Evolutionary conservation across 352 stramenopile genomes (phyloP).

Genomic region (Phytopythium aichiense): DNA sequence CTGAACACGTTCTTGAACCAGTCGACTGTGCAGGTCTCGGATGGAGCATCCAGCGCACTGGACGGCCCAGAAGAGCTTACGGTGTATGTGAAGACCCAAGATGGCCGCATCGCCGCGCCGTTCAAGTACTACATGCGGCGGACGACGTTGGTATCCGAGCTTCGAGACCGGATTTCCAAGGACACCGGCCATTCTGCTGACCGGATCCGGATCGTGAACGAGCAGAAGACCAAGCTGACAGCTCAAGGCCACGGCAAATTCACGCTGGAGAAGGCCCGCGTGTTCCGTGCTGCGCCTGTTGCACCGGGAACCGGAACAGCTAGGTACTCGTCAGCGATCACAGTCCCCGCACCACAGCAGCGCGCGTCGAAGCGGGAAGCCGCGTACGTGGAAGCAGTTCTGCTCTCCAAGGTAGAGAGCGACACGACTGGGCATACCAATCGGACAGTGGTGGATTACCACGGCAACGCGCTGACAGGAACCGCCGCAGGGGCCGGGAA

Average conservation of each 20-base stretch:
- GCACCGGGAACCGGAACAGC: conserved; percentile 11
- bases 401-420: conserved; percentile 62
- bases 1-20: conserved; percentile 80
- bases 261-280: conserved; percentile 59
- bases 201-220: conserved; percentile 62
- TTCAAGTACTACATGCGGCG: conserved; percentile 56
- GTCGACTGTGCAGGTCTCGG: conserved; percentile 32
- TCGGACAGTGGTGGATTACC: conserved; percentile 35
- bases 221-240: conserved; percentile 66
- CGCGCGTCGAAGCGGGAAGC: conserved; percentile 23
- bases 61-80: conserved; percentile 51
- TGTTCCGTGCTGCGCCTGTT: conserved; percentile 28
- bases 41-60: conserved; percentile 10
- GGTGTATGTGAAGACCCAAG: conserved; percentile 68
- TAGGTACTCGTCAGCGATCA: conserved; percentile 18
- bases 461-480: conserved; percentile 16
- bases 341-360: conserved; percentile 18
- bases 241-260: conserved; percentile 63
- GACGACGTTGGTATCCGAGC: conserved; percentile 54
- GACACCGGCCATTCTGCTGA: conserved; percentile 63
- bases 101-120: conserved; percentile 49
- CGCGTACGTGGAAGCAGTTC: conserved; percentile 49
- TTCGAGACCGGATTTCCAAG: conserved; percentile 60
- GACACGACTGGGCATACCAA: conserved; percentile 53
- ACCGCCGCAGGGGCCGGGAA: conserved; percentile 27